These are phyloP conservation scores for Colletotrichum truncatum DNA, from an alignment of 2,329 filamentous ascomycete genomes.

Conservation along the genomic window DNA sequence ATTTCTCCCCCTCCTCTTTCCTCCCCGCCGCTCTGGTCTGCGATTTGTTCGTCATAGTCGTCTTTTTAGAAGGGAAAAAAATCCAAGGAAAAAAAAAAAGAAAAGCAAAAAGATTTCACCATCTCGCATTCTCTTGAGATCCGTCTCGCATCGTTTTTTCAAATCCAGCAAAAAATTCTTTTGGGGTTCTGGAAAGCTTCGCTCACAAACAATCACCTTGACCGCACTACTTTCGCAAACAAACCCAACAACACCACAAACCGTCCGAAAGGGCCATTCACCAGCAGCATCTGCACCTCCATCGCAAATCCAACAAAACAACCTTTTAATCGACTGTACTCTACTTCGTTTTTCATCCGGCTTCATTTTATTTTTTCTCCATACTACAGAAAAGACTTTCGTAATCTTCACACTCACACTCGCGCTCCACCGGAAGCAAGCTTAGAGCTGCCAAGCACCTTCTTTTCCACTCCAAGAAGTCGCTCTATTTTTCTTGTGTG, in stretches of 20 bases:
- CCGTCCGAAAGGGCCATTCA: neutral
- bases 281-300: constrained; percentile 11
- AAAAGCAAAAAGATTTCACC: constrained; percentile 1
- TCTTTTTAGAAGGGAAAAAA: constrained; percentile 34
- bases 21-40: constrained; percentile 35
- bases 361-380: constrained; percentile 16
- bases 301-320: constrained; percentile 26
- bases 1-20: constrained; percentile 36
- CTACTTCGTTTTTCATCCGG: constrained; percentile 34
- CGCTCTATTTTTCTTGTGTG: neutral
- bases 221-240: constrained; percentile 17
- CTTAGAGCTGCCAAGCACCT: neutral
- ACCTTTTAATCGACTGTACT: constrained; percentile 49
- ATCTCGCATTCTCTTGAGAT: constrained; percentile 30
- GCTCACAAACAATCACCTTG: constrained; percentile 10
- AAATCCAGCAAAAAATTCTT: constrained; percentile 13
- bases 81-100: constrained; percentile 11
- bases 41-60: constrained; percentile 39
- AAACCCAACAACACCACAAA: constrained; percentile 18
- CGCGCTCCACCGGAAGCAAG: constrained; percentile 12
- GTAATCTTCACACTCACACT: constrained; percentile 25
- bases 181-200: constrained; percentile 27
- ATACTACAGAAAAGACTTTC: constrained; percentile 16
- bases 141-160: constrained; percentile 31
- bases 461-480: neutral